Evolutionary conservation across 2,329 filamentous ascomycete genomes (phyloP), one percentile per base, ranked within the genome.

Genomic region (Neurospora sp.): DNA sequence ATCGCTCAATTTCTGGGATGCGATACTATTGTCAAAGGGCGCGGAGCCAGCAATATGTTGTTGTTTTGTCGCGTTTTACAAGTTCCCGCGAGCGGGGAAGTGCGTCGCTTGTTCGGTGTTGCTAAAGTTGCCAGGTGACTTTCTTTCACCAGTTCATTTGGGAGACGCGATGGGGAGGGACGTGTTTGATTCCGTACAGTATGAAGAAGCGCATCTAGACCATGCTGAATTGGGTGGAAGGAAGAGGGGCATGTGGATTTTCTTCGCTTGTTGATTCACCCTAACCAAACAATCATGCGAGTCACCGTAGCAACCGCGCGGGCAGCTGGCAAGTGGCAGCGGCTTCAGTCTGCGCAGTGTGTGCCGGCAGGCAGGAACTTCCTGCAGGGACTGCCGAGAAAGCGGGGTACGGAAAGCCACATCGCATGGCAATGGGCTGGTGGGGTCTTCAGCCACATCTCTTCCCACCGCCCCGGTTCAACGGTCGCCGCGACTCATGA

Each of bases 281-380:
- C 52, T 36, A 33, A 33, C 52, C 3, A 36, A 62, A 62, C 15
- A 62, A 62, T 62, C 52, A n/a, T 62, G 23, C 52, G 28, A 8
- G 69, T 75, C 71, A 67, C 73, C 70, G 72, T 71, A 72, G 73
- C 73, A 75, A 75, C 74, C 23, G 12, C 33, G 37, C 6, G 12
- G 40, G 19, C 73, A 71, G 73, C 68, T 72, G 69, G 15, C 46
- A 65, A 52, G 52, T 6, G 4, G 33, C 68, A 68, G 17, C 12
- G 66, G 62, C 33, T 41, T 19, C 57, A 12, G 40, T 12, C 15
- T 65, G 62, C 33, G n/a, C 17, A 66, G 10, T 62, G 52, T 36
- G 52, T 62, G 52, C 28, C 52, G 23, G 28, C 28, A 62, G 46
- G 46, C 52, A 62, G 52, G 52, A 36, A 33, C 8, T 36, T 17